phyloP scores from a whole-genome alignment of 2,329 filamentous ascomycete genomes.

The Scolecobasidium constrictum region DNA sequence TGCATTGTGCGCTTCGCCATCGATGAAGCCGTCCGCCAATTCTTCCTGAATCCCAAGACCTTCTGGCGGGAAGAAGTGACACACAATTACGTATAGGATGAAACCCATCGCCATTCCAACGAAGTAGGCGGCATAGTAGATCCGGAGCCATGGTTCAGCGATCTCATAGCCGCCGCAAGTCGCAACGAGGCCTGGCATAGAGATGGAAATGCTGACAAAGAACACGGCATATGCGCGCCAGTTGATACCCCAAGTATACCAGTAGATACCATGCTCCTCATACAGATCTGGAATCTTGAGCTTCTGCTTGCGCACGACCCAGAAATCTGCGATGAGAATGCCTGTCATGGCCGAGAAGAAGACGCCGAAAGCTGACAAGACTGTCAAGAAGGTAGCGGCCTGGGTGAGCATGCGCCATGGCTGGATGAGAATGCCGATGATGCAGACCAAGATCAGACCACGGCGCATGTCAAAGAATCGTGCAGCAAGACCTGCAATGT shows the following conservation, averaged over 20 bases:
- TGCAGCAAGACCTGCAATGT: slow-evolving; percentile 1
- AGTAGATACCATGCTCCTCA: slow-evolving; percentile 21
- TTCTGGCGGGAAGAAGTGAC: neutral
- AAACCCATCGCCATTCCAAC: neutral
- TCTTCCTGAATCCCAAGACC: slow-evolving; percentile 1
- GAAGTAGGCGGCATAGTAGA: neutral
- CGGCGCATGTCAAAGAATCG: slow-evolving; percentile 11
- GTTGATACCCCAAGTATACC: slow-evolving; percentile 22
- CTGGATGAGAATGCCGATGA: slow-evolving; percentile 15
- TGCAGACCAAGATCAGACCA: slow-evolving; percentile 15
- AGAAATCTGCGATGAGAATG: slow-evolving; percentile 24
- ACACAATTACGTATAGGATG: neutral
- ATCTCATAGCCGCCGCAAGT: neutral
- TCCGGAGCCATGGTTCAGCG: neutral
- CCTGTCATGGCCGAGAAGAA: slow-evolving; percentile 25
- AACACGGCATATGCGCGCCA: slow-evolving; percentile 24
- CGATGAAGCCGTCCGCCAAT: neutral
- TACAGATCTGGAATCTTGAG: slow-evolving; percentile 24
- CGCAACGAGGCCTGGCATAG: slow-evolving; percentile 24
- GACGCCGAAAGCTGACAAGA: slow-evolving; percentile 10
- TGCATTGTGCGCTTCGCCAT: no score
- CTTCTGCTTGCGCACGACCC: slow-evolving; percentile 22
- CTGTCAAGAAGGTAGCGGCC: slow-evolving; percentile 16
- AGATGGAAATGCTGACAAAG: slow-evolving; percentile 19
- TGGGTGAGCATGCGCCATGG: slow-evolving; percentile 17